Conservation (phyloP, 2,329 filamentous ascomycete species). For the Epichloe gansuensis region DNA sequence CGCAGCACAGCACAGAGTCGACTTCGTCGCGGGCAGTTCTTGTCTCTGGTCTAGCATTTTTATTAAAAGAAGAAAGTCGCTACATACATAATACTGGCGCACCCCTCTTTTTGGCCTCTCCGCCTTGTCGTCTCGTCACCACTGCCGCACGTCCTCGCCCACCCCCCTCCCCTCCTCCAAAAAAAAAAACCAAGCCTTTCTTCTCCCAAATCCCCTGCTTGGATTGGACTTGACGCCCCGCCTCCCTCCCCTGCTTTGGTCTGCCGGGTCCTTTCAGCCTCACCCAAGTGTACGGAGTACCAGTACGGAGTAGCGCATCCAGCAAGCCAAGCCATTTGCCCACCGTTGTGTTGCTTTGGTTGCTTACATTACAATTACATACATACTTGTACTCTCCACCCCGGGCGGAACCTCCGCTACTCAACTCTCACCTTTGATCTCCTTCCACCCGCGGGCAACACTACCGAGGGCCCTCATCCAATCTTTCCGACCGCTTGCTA, state of each 20-base stretch:
- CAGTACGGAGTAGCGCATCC: not conserved
- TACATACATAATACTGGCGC: not conserved
- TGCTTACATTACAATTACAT: slow-evolving; percentile 5
- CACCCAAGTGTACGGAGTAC: not conserved
- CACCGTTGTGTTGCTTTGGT: slow-evolving; percentile 2
- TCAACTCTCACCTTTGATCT: slow-evolving; percentile 8
- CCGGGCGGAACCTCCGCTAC: slow-evolving; percentile 5
- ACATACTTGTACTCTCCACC: slow-evolving; percentile 4
- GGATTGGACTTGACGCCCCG: not conserved
- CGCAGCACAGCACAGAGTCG: too few species aligned
- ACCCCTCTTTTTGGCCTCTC: not conserved
- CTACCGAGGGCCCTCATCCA: slow-evolving; percentile 12
- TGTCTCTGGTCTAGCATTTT: too few species aligned
- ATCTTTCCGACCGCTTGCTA: not conserved
- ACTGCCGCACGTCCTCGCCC: not conserved
- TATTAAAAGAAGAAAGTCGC: not conserved
- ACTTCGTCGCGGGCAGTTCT: too few species aligned
- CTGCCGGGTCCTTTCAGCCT: slow-evolving; percentile 8
- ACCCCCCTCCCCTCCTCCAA: not conserved
- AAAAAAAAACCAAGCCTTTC: not conserved
- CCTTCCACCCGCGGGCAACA: slow-evolving; percentile 1
- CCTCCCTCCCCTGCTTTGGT: not conserved
- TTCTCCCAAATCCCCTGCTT: not conserved
- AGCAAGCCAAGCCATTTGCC: not conserved
- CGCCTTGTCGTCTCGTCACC: slow-evolving; percentile 8